Evolutionary conservation across 208 protist genomes (phyloP), one percentile per base, ranked within the genome.

Genomic region (Trypanosoma boissoni): DNA sequence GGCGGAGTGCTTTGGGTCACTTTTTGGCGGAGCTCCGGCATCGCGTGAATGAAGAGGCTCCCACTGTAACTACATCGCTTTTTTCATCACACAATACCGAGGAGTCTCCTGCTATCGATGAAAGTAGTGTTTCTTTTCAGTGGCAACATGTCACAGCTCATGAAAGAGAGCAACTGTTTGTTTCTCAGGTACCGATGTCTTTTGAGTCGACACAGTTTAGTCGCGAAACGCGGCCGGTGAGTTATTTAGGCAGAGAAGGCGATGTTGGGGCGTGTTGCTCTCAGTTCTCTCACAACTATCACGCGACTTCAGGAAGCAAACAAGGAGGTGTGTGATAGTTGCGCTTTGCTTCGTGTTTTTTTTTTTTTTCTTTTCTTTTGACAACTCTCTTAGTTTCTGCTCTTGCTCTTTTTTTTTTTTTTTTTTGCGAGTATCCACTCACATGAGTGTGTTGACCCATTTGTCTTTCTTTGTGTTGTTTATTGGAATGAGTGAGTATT

Each of bases 161-260:
- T 57, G 80, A 91, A 29, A 46, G 80, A 20, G 84, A 91, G 61
- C 74, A 78, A 44, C 55, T 84, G 29, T 88, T 91, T 44, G 84
- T 91, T 12, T 84, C 84, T 4, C 68, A 83, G 57, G 72, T 77
- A n/a, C 27, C 34, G 53, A 41, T 34, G 62, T 64, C 12, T 27
- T 23, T n/a, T 28, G 59, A 51, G 18, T 24, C 20, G 3, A 12
- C 49, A 1, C 36, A 14, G 2, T 21, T 12, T 5, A 34, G 39
- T 3, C 12, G 39, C 7, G 27, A 10, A 23, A 42, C 20, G n/a
- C 14, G 5, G 12, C n/a, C n/a, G 6, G 29, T 44, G 21, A 49
- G 32, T 3, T 44, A 20, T 28, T 5, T 6, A n/a, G 8, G 28
- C 12, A 34, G 44, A 23, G 18, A 2, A 14, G 41, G 55, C 24